These are phyloP conservation scores for Starmerella riodocensis DNA, from an alignment of 805 yeast species.

Conservation along the genomic window DNA sequence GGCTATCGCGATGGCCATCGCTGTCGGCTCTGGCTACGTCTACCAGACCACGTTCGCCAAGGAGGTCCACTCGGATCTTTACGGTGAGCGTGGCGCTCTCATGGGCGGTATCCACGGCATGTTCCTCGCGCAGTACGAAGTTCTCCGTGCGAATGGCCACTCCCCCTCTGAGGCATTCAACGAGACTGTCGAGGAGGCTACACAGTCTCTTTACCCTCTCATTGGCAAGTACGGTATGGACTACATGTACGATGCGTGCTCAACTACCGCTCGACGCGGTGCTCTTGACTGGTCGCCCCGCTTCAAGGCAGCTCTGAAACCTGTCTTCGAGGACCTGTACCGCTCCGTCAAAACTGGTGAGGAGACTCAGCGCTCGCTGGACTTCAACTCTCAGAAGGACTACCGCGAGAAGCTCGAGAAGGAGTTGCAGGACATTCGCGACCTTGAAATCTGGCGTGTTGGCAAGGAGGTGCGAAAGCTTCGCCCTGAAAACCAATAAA, in stretches of 20 bases:
- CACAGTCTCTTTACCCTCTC: conserved; percentile 98
- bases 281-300: conserved; percentile 99
- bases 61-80: conserved; percentile 97
- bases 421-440: conserved; percentile 87
- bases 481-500: conserved; percentile 95
- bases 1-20: conserved; percentile 96
- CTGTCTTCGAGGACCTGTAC: conserved; percentile 93
- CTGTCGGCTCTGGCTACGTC: conserved; percentile 99
- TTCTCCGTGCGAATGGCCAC: conserved; percentile 98
- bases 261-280: conserved; percentile 99
- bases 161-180: conserved; percentile 99
- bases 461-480: conserved; percentile 99
- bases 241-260: conserved; percentile 99
- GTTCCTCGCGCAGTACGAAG: conserved; percentile 99
- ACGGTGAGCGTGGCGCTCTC: conserved; percentile 99
- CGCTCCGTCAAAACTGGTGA: conserved; percentile 89
- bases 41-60: conserved; percentile 98
- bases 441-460: conserved; percentile 98
- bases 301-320: conserved; percentile 97
- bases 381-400: conserved; percentile 95
- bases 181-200: conserved; percentile 99
- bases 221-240: conserved; percentile 99
- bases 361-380: conserved; percentile 96
- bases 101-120: conserved; percentile 99
- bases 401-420: conserved; percentile 92